These are phyloP conservation scores for Rhizopus arrhizus DNA, from an alignment of 371 early-diverging fungal genomes.

Conservation along the genomic window DNA sequence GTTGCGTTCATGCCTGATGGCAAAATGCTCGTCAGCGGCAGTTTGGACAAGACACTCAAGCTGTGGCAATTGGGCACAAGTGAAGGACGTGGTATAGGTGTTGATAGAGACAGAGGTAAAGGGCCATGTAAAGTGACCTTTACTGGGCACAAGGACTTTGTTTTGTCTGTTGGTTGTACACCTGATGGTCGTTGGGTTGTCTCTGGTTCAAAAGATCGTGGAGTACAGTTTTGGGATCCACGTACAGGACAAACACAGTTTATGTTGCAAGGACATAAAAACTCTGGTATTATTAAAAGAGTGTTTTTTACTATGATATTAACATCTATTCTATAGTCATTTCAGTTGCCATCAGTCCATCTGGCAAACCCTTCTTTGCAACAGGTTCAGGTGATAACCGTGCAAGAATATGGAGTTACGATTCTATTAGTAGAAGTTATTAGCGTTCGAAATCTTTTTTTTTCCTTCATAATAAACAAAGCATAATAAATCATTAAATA, in stretches of 20 bases:
- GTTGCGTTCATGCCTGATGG: slow-evolving; percentile 95
- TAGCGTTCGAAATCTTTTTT: neutral
- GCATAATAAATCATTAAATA: no score
- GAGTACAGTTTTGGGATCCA: slow-evolving; percentile 96
- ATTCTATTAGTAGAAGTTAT: slow-evolving; percentile 23
- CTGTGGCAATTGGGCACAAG: slow-evolving; percentile 80
- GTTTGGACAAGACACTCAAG: slow-evolving; percentile 90
- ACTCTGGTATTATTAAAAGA: slow-evolving; percentile 68
- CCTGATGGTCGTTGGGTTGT: slow-evolving; percentile 93
- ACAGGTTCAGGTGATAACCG: slow-evolving; percentile 95
- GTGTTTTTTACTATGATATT: neutral
- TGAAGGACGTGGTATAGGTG: slow-evolving; percentile 29
- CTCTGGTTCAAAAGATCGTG: slow-evolving; percentile 92
- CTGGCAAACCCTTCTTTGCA: slow-evolving; percentile 83
- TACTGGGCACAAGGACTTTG: slow-evolving; percentile 85
- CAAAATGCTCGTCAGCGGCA: slow-evolving; percentile 83
- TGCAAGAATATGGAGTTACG: slow-evolving; percentile 91
- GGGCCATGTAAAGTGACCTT: slow-evolving; percentile 58
- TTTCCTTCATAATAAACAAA: no score
- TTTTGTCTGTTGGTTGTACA: slow-evolving; percentile 92
- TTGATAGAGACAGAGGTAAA: slow-evolving; percentile 38
- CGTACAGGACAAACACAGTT: slow-evolving; percentile 78
- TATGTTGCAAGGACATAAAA: slow-evolving; percentile 95
- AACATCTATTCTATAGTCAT: slow-evolving; percentile 68
- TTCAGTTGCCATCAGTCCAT: slow-evolving; percentile 86